Percentiles rank a stretch among this genome's conserved stretches.
Evolutionary conservation across 108 stramenopile genomes (phyloP).

Genomic region (Conticribra weissflogii): DNA sequence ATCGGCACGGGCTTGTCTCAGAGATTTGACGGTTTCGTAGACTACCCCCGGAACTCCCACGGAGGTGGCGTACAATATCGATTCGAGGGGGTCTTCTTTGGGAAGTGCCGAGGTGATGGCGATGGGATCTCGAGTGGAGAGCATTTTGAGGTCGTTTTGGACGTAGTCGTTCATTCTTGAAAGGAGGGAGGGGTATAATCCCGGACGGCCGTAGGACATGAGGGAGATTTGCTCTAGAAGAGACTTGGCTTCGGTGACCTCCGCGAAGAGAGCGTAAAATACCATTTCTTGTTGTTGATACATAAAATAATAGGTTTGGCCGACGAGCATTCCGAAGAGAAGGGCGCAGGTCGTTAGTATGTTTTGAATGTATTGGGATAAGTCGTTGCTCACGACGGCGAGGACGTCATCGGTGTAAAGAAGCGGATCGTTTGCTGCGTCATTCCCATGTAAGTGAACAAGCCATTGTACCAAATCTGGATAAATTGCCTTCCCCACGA

Average conservation of each 20-base stretch:
- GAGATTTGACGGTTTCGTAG: slow-evolving; percentile 51
- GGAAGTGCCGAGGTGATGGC: slow-evolving; percentile 26
- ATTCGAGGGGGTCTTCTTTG: slow-evolving; percentile 57
- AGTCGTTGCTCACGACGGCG: slow-evolving; percentile 51
- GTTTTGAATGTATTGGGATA: slow-evolving; percentile 62
- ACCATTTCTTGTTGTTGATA: slow-evolving; percentile 81
- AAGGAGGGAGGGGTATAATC: slow-evolving; percentile 31
- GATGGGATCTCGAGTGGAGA: slow-evolving; percentile 38
- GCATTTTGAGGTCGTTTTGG: slow-evolving; percentile 44
- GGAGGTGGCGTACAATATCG: slow-evolving; percentile 54
- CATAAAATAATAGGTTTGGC: slow-evolving; percentile 69
- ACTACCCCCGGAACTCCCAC: slow-evolving; percentile 51
- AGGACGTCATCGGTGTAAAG: slow-evolving; percentile 46
- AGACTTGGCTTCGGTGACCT: slow-evolving; percentile 56
- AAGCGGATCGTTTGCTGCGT: too few relatives aligned
- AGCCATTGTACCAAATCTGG: slow-evolving; percentile 33
- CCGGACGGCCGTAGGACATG: slow-evolving; percentile 36
- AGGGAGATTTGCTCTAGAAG: slow-evolving; percentile 56
- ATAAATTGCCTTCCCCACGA: slow-evolving; percentile 17
- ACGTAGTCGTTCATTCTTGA: slow-evolving; percentile 52
- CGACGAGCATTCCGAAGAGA: slow-evolving; percentile 52
- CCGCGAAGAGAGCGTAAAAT: slow-evolving; percentile 48
- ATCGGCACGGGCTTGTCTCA: slow-evolving; percentile 47
- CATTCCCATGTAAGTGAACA: slow-evolving; percentile 13
- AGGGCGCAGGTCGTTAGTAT: slow-evolving; percentile 52